A percentile compares a stretch with the other conserved stretches of the same genome.
phyloP scores from a whole-genome alignment of 148 eudicot genomes.

The Vaccinium myrtillus region DNA sequence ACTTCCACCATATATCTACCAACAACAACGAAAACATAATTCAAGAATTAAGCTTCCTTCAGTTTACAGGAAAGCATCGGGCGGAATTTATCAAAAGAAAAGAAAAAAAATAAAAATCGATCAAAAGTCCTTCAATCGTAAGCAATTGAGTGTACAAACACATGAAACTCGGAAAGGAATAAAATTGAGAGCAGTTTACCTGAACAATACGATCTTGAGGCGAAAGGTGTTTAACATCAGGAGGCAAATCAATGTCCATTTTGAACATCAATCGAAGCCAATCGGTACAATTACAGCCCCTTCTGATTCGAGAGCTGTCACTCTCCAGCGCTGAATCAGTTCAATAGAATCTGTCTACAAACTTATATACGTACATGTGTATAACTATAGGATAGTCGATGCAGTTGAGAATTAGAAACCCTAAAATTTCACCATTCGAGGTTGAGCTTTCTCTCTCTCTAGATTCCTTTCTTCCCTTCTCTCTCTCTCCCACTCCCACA shows the following conservation, averaged over 20 bases:
- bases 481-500: not conserved
- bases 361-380: not conserved
- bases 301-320: slow-evolving; percentile 30
- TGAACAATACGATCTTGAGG: slow-evolving; percentile 47
- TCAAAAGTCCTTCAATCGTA: no score
- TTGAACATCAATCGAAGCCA: slow-evolving; percentile 44
- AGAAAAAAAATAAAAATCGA: not conserved
- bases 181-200: slow-evolving; percentile 28
- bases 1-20: not conserved
- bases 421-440: not conserved
- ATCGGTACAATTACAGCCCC: slow-evolving; percentile 39
- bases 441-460: slow-evolving; percentile 10
- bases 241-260: slow-evolving; percentile 64
- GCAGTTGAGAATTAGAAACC: not conserved
- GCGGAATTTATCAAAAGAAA: not conserved
- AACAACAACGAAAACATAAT: not conserved
- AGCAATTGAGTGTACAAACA: not conserved
- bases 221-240: slow-evolving; percentile 23
- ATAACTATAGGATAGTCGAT: not conserved
- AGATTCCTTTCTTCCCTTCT: not conserved
- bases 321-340: slow-evolving; percentile 49
- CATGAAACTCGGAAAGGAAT: not conserved
- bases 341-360: not conserved
- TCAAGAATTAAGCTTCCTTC: not conserved
- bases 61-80: not conserved